Evolutionary conservation across 1,284 basidiomycete species (phyloP).

Genomic region (Hortiboletus rubellus): DNA sequence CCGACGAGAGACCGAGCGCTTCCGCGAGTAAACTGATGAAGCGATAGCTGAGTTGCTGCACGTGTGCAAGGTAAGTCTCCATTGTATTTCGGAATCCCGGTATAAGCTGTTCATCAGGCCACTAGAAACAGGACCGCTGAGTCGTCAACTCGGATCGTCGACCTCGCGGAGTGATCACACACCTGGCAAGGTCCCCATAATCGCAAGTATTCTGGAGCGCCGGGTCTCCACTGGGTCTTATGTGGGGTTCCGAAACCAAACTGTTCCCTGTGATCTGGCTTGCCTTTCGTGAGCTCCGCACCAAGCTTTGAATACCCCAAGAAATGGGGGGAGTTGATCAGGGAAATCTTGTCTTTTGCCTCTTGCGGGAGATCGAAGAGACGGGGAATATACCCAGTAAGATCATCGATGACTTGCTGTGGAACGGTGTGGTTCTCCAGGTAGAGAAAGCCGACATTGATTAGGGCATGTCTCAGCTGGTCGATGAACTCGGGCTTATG

Average conservation of each 20-base stretch:
- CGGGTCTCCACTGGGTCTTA: conserved; percentile 37
- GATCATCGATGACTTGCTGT: conserved; percentile 28
- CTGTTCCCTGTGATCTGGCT: conserved; percentile 39
- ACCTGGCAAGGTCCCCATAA: conserved; percentile 44
- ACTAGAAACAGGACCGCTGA: conserved; percentile 25
- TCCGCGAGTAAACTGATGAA: conserved; percentile 32
- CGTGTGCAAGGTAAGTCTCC: conserved; percentile 28
- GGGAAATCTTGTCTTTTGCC: conserved; percentile 37
- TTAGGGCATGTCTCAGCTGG: conserved; percentile 50
- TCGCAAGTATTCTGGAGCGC: conserved; percentile 40
- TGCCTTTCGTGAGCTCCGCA: conserved; percentile 40
- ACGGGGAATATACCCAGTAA: conserved; percentile 34
- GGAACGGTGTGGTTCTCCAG: conserved; percentile 48
- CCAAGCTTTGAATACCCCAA: conserved; percentile 42
- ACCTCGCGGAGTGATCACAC: conserved; percentile 4
- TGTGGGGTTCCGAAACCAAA: conserved; percentile 43
- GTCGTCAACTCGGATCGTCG: neutral
- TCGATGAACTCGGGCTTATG: conserved; percentile 44
- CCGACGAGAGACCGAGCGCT: conserved; percentile 31
- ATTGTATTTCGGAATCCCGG: conserved; percentile 38
- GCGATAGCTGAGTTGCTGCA: conserved; percentile 28
- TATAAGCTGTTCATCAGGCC: conserved; percentile 39
- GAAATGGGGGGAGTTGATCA: conserved; percentile 44
- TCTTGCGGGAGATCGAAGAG: conserved; percentile 41
- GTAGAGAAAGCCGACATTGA: conserved; percentile 57